Evolutionary conservation across 805 yeast genomes (phyloP), one percentile per base, ranked within the genome.

Genomic region (Candida chauliodis): DNA sequence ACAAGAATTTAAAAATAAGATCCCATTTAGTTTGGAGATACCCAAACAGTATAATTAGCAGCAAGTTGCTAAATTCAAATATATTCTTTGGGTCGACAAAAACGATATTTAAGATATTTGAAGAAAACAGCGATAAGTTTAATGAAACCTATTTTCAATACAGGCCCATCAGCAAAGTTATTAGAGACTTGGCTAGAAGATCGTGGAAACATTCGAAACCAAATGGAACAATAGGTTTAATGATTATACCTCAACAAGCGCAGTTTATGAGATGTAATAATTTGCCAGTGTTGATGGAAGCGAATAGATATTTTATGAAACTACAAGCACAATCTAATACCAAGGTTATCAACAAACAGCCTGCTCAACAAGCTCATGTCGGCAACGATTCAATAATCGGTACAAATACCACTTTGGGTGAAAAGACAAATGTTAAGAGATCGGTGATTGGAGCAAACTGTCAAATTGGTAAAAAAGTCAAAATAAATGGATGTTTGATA

Each of bases 311-410:
- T 52, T 71, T 83, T 41, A 73, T 91, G 75, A 84, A 78, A 53
- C 42, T 72, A 28, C 78, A 77, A 50, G 90, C 90, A 1, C 65
- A 66, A 40, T 47, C 53, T 9, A 46, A 45, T 24, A 55, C 52
- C 2, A 46, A 49, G 48, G 4, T 5, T 5, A 29, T 17, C 4
- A 20, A 16, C 10, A 16, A 16, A 14, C 21, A 40, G 38, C 9
- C 8, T 8, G 10, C 22, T 41, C 55, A 69, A 1, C 69, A 73
- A 53, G 91, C 96, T 1, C 81, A 83, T 11, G 77, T 93, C 24
- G 97, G 98, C 40, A 81, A 81, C 8, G 99, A 91, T 59, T 85
- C 95, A 0, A 59, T 81, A 26, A 80, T 91, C 9, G 97, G 91
- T 8, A 70, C 66, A 8, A 64, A 68, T 25, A 75, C 91, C n/a